Base-by-base conservation (phyloP, 2,329 filamentous ascomycete species). In the Colletotrichum echinochloae region DNA sequence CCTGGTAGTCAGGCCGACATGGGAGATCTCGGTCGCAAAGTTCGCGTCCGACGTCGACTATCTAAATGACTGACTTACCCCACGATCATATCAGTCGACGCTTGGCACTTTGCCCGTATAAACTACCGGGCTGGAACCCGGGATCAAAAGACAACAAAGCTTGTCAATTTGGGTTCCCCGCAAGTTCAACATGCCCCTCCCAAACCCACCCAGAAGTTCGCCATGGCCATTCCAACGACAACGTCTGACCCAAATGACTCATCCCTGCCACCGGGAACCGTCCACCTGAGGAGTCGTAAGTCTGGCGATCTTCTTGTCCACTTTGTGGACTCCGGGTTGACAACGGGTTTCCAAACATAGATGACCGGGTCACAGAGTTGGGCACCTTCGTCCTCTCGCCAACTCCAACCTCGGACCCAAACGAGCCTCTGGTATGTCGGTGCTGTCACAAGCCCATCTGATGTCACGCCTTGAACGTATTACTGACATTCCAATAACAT, bases 371-470 rank as follows among this genome's bases (percentile, higher is more conserved):
- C 4, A 37, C 57, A 23, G 68, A 68, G 20, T 48, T 54, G 20
- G 30, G 41, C 11, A 39, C 20, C 14, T 73, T 71, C 23, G 46
- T 68, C n/a, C 59, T 71, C 6, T 71, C 71, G 2, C 71, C 71
- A 12, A 44, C 37, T 9, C 71, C 71, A 44, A 60, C 71, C 20
- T 68, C 68, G 39, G 75, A 79, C 1, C 78, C 78, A 6, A 79
- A 79, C 51, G 78, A 79, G 11, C 78, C 78, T 1, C 64, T 80
- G 30, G 78, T 79, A 35, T 51, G 76, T 30, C 9, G 0, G 14
- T 14, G 11, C 23, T 18, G 28, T 37, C 52, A 18, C 8, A 46
- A 30, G 16, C n/a, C 18, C 14, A 6, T 16, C 6, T 8, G 5
- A n/a, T 16, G 14, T 14, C 3, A 39, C 30, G n/a, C 18, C 18